A percentile compares a stretch with the other conserved stretches of the same genome.
phyloP scores from a whole-genome alignment of 257 asterid species.

The Cynanchum wilfordii region DNA sequence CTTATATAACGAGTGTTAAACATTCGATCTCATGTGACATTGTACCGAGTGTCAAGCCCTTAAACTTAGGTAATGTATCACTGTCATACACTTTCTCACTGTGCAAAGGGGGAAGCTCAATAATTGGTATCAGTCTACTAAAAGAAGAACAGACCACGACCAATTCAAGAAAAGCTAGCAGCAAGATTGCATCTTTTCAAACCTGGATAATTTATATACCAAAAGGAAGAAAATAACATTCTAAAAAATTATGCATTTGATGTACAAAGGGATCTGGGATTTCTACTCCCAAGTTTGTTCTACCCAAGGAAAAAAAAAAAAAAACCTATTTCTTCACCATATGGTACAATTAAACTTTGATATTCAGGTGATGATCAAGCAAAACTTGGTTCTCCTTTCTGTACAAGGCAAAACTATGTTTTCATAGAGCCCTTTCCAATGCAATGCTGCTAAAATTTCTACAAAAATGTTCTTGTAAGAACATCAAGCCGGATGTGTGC shows the following conservation, averaged over 20 bases:
- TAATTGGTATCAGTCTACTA: too few relatives aligned
- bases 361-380: not conserved
- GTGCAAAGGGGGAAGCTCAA: too few relatives aligned
- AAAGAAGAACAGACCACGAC: too few relatives aligned
- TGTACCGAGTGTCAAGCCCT: too few relatives aligned
- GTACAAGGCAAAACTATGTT: not conserved
- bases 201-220: not conserved
- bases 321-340: not conserved
- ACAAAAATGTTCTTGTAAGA: slow-evolving; percentile 1
- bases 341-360: not conserved
- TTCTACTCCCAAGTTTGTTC: not conserved
- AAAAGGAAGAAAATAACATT: not conserved
- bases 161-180: too few relatives aligned
- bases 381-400: slow-evolving; percentile 1
- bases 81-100: too few relatives aligned
- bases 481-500: slow-evolving; percentile 6
- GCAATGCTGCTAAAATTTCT: not conserved
- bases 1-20: too few relatives aligned
- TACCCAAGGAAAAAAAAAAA: not conserved
- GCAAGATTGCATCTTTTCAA: not conserved
- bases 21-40: too few relatives aligned
- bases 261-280: not conserved
- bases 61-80: too few relatives aligned
- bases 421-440: not conserved
- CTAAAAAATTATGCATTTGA: not conserved